Evolutionary conservation across 306 rosid species (phyloP).

Genomic region (Prunus persica): Prunus_persica_NCBIv2 NC_034009.1:47112001-47112500

Average conservation of each 20-base stretch:
- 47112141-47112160: background rate
- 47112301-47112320: constrained; percentile 45
- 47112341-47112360: background rate
- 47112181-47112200: constrained; percentile 5
- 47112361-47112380: constrained; percentile 3
- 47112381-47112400: background rate
- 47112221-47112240: constrained; percentile 88
- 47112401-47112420: background rate
- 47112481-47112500: constrained; percentile 77
- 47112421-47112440: background rate
- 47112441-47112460: constrained; percentile 51
- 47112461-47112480: constrained; percentile 93
- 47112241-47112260: constrained; percentile 85
- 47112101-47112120: background rate
- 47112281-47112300: constrained; percentile 71
- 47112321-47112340: constrained; percentile 18
- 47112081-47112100: background rate
- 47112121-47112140: background rate
- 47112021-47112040: background rate
- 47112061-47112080: background rate
- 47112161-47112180: background rate
- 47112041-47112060: background rate
- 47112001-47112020: background rate
- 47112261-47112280: constrained; percentile 69
- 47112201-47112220: constrained; percentile 51